Evolutionary conservation across 148 eudicot genomes (phyloP).

Genomic region (Fagopyrum esculentum): DNA sequence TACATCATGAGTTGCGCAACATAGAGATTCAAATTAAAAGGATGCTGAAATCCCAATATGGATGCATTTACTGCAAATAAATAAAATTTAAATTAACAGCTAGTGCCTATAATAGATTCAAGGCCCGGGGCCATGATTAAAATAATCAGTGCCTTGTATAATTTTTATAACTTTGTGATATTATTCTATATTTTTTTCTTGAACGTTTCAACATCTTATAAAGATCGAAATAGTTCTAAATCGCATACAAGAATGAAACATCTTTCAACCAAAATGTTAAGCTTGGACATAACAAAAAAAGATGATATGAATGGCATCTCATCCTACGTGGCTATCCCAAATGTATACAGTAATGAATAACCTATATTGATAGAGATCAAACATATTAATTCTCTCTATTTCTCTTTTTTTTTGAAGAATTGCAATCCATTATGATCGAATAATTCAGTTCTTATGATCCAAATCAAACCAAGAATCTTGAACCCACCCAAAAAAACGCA

Average conservation of each 20-base stretch:
- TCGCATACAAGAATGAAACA: no score
- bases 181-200: no score
- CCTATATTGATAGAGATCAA: not conserved
- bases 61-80: not conserved
- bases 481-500: not conserved
- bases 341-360: not conserved
- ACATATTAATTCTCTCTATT: not conserved
- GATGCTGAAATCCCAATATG: not conserved
- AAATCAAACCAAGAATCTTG: not conserved
- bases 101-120: not conserved
- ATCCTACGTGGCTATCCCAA: not conserved
- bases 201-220: no score
- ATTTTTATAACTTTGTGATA: no score
- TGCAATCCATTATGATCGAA: not conserved
- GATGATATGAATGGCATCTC: constrained; percentile 1
- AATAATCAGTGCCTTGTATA: no score
- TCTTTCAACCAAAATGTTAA: not conserved
- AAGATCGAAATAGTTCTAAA: no score
- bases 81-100: not conserved
- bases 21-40: not conserved
- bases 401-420: not conserved
- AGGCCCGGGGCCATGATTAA: no score
- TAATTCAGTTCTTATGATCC: not conserved
- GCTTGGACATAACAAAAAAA: not conserved
- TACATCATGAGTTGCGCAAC: constrained; percentile 22